A percentile compares a stretch with the other conserved stretches of the same genome.
These are phyloP conservation scores for Lachancea cidri DNA, from an alignment of 805 yeast genomes.

Conservation along the genomic window DNA sequence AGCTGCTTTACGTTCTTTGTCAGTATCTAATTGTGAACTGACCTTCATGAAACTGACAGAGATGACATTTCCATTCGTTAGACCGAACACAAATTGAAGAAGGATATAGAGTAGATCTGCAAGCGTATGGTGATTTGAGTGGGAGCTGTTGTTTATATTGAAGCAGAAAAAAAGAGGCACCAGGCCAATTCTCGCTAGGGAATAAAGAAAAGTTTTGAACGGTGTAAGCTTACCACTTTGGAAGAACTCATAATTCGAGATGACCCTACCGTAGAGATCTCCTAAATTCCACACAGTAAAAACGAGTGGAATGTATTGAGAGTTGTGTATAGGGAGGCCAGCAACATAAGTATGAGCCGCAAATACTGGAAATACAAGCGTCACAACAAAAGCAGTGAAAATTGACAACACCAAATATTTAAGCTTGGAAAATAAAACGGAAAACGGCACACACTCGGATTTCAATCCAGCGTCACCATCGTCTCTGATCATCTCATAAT, in stretches of 20 bases:
- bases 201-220: constrained; percentile 43
- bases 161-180: constrained; percentile 71
- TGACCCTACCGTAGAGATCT: constrained; percentile 71
- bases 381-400: constrained; percentile 64
- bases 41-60: constrained; percentile 78
- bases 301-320: constrained; percentile 65
- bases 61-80: constrained; percentile 81
- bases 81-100: constrained; percentile 74
- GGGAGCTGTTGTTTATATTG: constrained; percentile 44
- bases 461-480: constrained; percentile 12
- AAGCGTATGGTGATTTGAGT: constrained; percentile 32
- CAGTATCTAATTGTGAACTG: constrained; percentile 51
- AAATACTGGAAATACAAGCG: constrained; percentile 82
- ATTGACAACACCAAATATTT: constrained; percentile 63
- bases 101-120: constrained; percentile 65
- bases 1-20: constrained; percentile 79
- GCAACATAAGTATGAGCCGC: constrained; percentile 63
- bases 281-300: constrained; percentile 87
- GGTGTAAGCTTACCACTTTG: constrained; percentile 19
- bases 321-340: constrained; percentile 25
- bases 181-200: constrained; percentile 51
- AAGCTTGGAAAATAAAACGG: constrained; percentile 55
- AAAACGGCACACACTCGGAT: constrained; percentile 49
- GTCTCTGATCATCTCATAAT: constrained; percentile 7
- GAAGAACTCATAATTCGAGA: constrained; percentile 43